Evolutionary conservation across 257 asterid genomes (phyloP), one percentile per base, ranked within the genome.

Genomic region (Thymus quinquecostatus): DNA sequence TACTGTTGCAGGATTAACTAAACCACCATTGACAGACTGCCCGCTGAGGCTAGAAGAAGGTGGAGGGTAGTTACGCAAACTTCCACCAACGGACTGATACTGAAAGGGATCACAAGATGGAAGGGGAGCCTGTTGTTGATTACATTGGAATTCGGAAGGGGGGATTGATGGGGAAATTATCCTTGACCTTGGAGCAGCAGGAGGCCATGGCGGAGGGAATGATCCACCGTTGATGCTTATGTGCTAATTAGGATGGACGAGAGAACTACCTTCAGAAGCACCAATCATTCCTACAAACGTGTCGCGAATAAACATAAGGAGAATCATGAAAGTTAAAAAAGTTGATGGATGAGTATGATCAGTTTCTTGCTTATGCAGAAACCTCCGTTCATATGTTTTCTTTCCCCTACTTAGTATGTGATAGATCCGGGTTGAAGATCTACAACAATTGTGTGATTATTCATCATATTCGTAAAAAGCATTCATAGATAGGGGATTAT

Each of bases 11-110:
- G 72, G 85, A 75, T 92, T 83, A 34, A 74, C 78, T 69, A 77
- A 79, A 50, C 87, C 83, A 43, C 83, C 87, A 43, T 85, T 81
- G 69, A 75, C 73, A 10, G 81, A 58, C 74, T 82, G 94, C 36
- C 82, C 81, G 27, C 77, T 81, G 74, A 80, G 80, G 70, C 59
- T 79, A 75, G 94, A 84, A 60, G 97, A 83, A 77, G 96, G 81
- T 30, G 87, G 85, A 34, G 80, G 82, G 68, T 75, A 86, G 5
- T 74, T 54, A 64, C 78, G 85, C 60, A 84, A 68, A 79, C 72
- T 82, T 61, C 81, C 86, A 66, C 70, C 60, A 67, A 85, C 75
- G 29, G 92, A 48, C 59, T 78, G 80, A 68, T 81, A 83, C 65
- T 78, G 71, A 73, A 81, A 84, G 38, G 85, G 85, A 75, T 83